Percentiles rank a stretch among this genome's conserved stretches.
These are phyloP conservation scores for Pythium pectinolyticum DNA, from an alignment of 352 stramenopile genomes.

Conservation along the genomic window DNA sequence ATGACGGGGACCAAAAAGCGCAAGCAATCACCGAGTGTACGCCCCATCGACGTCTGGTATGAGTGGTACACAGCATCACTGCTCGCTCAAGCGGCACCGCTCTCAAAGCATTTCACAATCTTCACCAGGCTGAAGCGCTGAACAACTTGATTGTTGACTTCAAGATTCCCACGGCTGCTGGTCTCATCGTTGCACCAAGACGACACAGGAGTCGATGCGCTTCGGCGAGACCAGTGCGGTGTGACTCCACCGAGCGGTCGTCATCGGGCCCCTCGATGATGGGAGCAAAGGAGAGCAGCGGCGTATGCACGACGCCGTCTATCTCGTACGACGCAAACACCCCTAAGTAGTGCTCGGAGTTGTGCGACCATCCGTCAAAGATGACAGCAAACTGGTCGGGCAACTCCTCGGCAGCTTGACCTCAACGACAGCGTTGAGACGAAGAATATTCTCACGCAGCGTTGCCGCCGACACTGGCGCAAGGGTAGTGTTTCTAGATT, in stretches of 20 bases:
- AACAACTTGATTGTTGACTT: neutral
- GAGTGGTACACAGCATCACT: neutral
- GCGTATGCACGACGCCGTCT: slow-evolving; percentile 6
- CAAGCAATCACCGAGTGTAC: neutral
- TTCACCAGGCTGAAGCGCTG: neutral
- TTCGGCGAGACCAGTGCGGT: slow-evolving; percentile 5
- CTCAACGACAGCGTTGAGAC: no score
- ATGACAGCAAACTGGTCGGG: slow-evolving; percentile 21
- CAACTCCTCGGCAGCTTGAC: slow-evolving; percentile 10
- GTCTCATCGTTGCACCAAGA: neutral
- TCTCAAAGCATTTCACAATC: neutral
- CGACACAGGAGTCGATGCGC: neutral
- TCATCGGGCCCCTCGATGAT: neutral
- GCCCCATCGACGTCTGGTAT: neutral
- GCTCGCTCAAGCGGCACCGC: neutral
- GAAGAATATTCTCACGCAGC: no score
- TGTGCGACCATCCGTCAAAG: slow-evolving; percentile 14
- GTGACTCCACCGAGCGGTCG: neutral
- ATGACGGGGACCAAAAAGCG: neutral
- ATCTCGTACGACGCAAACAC: slow-evolving; percentile 15
- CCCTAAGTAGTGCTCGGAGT: slow-evolving; percentile 14
- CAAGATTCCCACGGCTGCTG: neutral
- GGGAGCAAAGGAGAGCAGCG: slow-evolving; percentile 12
- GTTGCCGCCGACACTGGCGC: no score
- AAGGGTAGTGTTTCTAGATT: no score